Percentiles rank a stretch among this genome's conserved stretches.
Evolutionary conservation across 1,284 basidiomycete genomes (phyloP).

Genomic region (Microbotryum scabiosae): DNA sequence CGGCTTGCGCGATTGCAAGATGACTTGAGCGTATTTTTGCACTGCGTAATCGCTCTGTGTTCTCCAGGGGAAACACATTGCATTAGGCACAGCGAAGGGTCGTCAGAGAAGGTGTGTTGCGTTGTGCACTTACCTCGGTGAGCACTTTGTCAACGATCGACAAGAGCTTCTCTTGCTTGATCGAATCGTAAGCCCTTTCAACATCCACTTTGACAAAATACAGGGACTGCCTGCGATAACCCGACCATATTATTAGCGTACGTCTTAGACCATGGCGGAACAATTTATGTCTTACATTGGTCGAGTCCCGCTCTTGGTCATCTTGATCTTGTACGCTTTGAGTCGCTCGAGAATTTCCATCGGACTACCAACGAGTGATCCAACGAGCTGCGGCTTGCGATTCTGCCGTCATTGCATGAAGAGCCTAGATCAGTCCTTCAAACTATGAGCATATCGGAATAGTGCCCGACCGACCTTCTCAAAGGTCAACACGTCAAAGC

Average conservation of each 20-base stretch:
- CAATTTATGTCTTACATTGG: constrained; percentile 48
- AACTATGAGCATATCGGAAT: no score
- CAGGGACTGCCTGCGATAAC: constrained; percentile 56
- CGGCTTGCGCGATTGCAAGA: constrained; percentile 48
- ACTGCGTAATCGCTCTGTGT: constrained; percentile 44
- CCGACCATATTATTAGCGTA: neutral
- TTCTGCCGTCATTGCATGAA: constrained; percentile 46
- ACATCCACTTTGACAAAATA: constrained; percentile 98
- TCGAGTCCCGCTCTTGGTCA: constrained; percentile 46
- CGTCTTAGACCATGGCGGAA: neutral
- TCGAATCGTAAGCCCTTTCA: constrained; percentile 91
- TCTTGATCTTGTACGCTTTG: constrained; percentile 57
- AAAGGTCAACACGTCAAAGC: constrained; percentile 75
- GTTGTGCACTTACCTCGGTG: constrained; percentile 53
- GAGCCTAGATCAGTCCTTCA: neutral
- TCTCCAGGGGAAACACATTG: accelerated
- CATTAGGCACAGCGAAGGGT: neutral
- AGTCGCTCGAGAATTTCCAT: constrained; percentile 70
- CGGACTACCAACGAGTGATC: constrained; percentile 71
- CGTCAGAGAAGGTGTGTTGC: neutral
- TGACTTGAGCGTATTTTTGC: constrained; percentile 57
- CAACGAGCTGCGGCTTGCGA: constrained; percentile 55
- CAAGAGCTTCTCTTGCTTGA: constrained; percentile 78
- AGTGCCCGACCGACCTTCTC: constrained; percentile 55
- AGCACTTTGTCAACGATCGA: constrained; percentile 65